Evolutionary conservation across 768 basidiomycete species (phyloP), one percentile per base, ranked within the genome.

Genomic region (Phanerodontia chrysosporium): DNA sequence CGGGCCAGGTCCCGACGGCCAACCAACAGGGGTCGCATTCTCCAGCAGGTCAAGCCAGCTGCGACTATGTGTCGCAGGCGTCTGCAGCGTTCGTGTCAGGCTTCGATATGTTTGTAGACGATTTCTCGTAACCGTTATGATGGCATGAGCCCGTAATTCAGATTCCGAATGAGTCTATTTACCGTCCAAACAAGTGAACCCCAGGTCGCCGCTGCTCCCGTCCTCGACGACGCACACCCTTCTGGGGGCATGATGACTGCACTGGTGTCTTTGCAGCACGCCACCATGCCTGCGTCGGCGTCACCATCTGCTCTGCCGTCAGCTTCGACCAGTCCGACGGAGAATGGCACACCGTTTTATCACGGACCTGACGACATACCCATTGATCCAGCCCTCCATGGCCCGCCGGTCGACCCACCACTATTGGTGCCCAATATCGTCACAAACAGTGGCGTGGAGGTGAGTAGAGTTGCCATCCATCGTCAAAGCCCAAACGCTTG

Each of bases 361-460:
- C 78, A 75, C 70, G 67, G 66, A 35, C 56, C 46, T 68, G 80
- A 83, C 76, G 80, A 83, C 73, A 87, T 91, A 72, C 87, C 88
- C 64, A 90, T 91, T 78, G 89, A 92, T 83, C 90, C 90, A 66
- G 85, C 83, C 44, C 83, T 90, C 63, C 80, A 58, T 44, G 64
- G 63, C 25, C 63, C 58, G 10, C 64, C 60, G 27, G 58, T 71
- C 27, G 68, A 71, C 66, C 65, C 70, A 7, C 65, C 65, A 24
- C 46, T 71, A 59, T 51, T 69, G 42, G 39, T 35, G 62, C 45
- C 21, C 60, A 62, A 57, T 51, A 56, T 28, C 54, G 44, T 30
- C 32, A 51, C 22, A 28, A 49, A 39, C 28, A 28, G n/a, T 52
- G 36, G 4, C 44, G 12, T 45, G 30, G 57, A 65, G 64, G 70